These are phyloP conservation scores for Dispira simplex DNA, from an alignment of 192 early-diverging fungal genomes.

Conservation along the genomic window DNA sequence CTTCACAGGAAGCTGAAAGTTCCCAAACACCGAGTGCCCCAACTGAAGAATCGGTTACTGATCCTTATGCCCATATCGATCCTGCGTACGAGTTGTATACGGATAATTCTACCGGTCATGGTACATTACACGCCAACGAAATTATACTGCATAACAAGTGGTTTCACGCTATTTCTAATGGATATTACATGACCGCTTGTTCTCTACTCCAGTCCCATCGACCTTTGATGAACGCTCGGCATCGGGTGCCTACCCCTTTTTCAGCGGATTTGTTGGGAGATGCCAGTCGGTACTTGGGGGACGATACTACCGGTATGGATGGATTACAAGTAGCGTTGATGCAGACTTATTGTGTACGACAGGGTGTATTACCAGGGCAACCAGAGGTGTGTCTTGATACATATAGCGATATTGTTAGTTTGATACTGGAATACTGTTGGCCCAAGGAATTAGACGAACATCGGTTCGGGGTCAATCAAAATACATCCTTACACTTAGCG, in stretches of 20 bases:
- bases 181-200: slow-evolving; percentile 29
- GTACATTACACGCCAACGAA: slow-evolving; percentile 1
- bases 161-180: slow-evolving; percentile 33
- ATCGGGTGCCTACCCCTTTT: slow-evolving; percentile 29
- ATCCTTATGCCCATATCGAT: slow-evolving; percentile 3
- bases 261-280: slow-evolving; percentile 26
- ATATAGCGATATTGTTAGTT: slow-evolving; percentile 27
- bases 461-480: slow-evolving; percentile 28
- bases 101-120: not conserved
- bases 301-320: slow-evolving; percentile 34
- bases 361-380: slow-evolving; percentile 22
- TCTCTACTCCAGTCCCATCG: slow-evolving; percentile 29
- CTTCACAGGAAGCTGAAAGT: not conserved
- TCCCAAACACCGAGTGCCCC: not conserved
- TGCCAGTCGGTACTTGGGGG: slow-evolving; percentile 29
- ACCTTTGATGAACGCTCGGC: slow-evolving; percentile 26
- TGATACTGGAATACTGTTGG: slow-evolving; percentile 28
- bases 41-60: not conserved
- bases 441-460: slow-evolving; percentile 31
- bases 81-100: not conserved
- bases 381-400: slow-evolving; percentile 28
- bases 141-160: slow-evolving; percentile 22
- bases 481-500: slow-evolving; percentile 31
- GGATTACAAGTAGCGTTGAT: slow-evolving; percentile 34
- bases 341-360: slow-evolving; percentile 25